phyloP scores from a whole-genome alignment of 768 basidiomycete genomes.

The Mycena capillaripes region DNA sequence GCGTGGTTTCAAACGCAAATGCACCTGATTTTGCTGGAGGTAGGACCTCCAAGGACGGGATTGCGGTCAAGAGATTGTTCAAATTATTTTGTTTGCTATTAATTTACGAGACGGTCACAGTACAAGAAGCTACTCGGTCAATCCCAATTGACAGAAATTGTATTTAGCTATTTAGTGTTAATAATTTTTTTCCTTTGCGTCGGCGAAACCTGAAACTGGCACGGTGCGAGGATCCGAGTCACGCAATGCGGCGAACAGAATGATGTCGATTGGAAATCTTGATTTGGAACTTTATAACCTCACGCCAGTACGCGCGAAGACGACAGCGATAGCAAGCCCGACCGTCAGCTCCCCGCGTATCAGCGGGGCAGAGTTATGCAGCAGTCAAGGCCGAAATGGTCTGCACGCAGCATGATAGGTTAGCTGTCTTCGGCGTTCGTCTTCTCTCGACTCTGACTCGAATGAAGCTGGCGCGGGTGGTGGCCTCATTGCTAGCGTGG shows the following conservation, averaged over 20 bases:
- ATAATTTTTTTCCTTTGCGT: no score
- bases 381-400: slow-evolving; percentile 72
- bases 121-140: no score
- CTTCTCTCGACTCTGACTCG: slow-evolving; percentile 23
- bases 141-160: no score
- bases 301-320: slow-evolving; percentile 27
- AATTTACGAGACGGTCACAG: no score
- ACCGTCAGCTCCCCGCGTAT: slow-evolving; percentile 62
- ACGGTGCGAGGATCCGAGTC: no score
- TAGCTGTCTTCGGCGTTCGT: slow-evolving; percentile 42
- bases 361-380: slow-evolving; percentile 79
- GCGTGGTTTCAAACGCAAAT: slow-evolving; percentile 18
- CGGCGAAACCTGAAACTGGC: no score
- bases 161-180: no score
- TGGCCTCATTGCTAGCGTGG: slow-evolving; percentile 91
- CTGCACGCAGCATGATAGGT: slow-evolving; percentile 89
- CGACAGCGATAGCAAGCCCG: slow-evolving; percentile 40
- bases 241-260: background rate
- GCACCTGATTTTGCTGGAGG: slow-evolving; percentile 9
- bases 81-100: no score
- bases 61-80: slow-evolving; percentile 23
- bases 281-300: slow-evolving; percentile 5
- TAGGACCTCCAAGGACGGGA: background rate
- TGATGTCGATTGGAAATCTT: background rate
- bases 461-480: slow-evolving; percentile 91